Base-by-base conservation (phyloP, 352 stramenopile genomes). In the Phytophthora niederhauseri region DNA sequence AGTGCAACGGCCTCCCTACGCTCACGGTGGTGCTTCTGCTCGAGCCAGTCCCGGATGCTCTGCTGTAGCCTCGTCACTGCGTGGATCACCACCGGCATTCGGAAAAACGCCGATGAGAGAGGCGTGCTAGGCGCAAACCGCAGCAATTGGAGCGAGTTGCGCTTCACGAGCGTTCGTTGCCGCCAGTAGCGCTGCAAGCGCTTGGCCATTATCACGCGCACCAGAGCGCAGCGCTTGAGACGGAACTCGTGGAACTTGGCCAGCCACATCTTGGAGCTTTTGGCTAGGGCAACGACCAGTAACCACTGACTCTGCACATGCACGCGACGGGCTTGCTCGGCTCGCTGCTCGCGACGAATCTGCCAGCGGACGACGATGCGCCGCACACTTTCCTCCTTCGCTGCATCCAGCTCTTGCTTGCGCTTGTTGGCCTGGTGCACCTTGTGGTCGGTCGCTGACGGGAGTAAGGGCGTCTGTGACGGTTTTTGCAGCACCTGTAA, bases 271-370 rank as follows among this genome's bases (percentile, higher is more conserved):
- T 61, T 53, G 0, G 77, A 78, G 9, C 73, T 70, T 28, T 78
- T 56, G 15, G 80, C 70, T 0, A 92, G 69, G 9, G 61, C 38
- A 2, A 80, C 68, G 15, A 91, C 49, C 50, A 92, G 38, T 17
- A 92, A 61, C 84, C 84, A 92, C 54, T 88, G 82, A 7, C 77
- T 82, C 65, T 90, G 77, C 5, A 76, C 51, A 45, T 85, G 78
- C n/a, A 72, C 69, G 2, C 61, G 73, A 24, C 72, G 73, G 24
- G 66, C 61, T 15, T 72, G 62, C 20, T 84, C 63, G 19, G 80
- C 73, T 0, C 76, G 68, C 57, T 80, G 57, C 41, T 76, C 38
- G 0, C 81, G 78, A 4, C 76, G 75, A 51, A 68, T 76, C 26
- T 92, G 81, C 84, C 82, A 92, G 28, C 79, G 81, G 57, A 83